Base-by-base conservation (phyloP, 1,139 yeast species). In the Sugiyamaella novakii region DNA sequence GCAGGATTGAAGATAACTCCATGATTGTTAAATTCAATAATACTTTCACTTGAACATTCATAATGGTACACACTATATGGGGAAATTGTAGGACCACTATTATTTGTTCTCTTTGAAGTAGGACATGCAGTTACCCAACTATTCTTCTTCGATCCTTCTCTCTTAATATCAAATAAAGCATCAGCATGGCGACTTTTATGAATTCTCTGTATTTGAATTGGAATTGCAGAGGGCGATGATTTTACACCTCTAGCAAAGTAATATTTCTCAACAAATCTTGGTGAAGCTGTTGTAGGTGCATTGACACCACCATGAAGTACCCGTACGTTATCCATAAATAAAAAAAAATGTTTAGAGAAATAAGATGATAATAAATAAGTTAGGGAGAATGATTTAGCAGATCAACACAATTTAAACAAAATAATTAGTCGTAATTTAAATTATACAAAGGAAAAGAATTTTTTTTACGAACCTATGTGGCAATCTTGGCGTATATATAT, bases 181-280 rank as follows among this genome's bases (percentile, higher is more conserved):
- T 55, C 58, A 2, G 59, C 54, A 28, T 58, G 60, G 12, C 52
- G 30, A 27, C 46, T 44, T 14, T 47, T 46, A 34, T 54, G 53
- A 18, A 54, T 33, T 25, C 55, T 50, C 44, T 58, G 62, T 11
- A 58, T 51, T 46, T 58, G 62, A 21, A 27, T 21, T 6, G 51
- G 47, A n/a, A 57, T 21, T 25, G 42, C 40, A 25, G 38, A 12
- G 11, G 49, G 27, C 19, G 50, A 27, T 3, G 48, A 15, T 36
- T 49, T 50, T 40, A 40, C 47, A 2, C 50, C 50, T 25, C 50
- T 41, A 8, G 59, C 61, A 46, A 54, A 50, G 25, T 47, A 49
- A 42, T 55, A 56, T 24, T 45, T 42, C 39, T 54, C 57, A 6
- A 36, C 25, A 11, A 29, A 15, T n/a, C 38, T 24, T 15, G 34